Evolutionary conservation across 2,329 filamentous ascomycete genomes (phyloP).

Genomic region (Penicillium nordicum): DNA sequence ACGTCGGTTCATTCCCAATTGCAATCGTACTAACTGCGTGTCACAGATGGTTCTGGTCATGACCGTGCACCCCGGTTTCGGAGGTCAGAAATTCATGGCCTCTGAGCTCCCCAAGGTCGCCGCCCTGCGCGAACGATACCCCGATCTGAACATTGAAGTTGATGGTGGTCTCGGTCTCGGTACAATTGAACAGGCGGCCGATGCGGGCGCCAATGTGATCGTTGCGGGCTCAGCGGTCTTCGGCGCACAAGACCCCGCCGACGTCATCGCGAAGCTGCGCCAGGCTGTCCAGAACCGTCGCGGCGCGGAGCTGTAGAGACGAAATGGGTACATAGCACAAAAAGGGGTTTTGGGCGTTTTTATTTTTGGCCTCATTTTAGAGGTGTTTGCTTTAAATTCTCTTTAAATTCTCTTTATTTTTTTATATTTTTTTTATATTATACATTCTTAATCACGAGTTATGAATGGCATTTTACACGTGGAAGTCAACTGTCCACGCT

Average conservation of each 20-base stretch:
- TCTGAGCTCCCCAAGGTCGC: slow-evolving; percentile 91
- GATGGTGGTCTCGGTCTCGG: slow-evolving; percentile 85
- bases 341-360: slow-evolving; percentile 18
- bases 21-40: slow-evolving; percentile 6
- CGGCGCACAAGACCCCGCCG: slow-evolving; percentile 79
- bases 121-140: slow-evolving; percentile 77
- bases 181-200: slow-evolving; percentile 90
- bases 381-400: not conserved
- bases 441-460: slow-evolving; percentile 22
- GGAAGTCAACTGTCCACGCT: not conserved
- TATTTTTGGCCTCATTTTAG: not conserved
- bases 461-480: slow-evolving; percentile 19
- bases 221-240: slow-evolving; percentile 96
- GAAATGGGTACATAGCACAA: slow-evolving; percentile 7
- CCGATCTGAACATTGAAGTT: slow-evolving; percentile 93
- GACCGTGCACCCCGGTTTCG: slow-evolving; percentile 97
- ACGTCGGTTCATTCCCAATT: not conserved
- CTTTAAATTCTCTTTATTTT: not conserved
- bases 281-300: slow-evolving; percentile 68
- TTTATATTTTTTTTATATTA: not conserved
- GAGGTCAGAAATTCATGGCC: slow-evolving; percentile 97
- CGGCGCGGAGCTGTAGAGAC: slow-evolving; percentile 10
- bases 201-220: slow-evolving; percentile 96
- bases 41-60: slow-evolving; percentile 93
- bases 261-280: slow-evolving; percentile 79